A percentile compares a stretch with the other conserved stretches of the same genome.
Conservation (phyloP, 2,329 filamentous ascomycete species). For the Monilinia aucupariae region DNA sequence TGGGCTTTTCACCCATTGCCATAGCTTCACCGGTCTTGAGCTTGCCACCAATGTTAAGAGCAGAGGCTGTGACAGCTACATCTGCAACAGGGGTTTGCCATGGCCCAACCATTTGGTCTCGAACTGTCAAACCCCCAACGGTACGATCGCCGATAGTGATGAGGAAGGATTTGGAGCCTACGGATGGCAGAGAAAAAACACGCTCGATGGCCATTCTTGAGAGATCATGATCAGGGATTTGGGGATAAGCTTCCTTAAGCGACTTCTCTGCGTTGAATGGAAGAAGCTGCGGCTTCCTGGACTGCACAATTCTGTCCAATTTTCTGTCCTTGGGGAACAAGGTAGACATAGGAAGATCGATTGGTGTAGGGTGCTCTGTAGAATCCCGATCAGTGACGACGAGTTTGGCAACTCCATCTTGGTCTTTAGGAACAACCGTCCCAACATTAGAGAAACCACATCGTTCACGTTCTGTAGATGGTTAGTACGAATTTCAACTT, state of each 20-base stretch:
- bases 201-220: slow-evolving; percentile 65
- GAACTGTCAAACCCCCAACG: slow-evolving; percentile 79
- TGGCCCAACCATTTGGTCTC: slow-evolving; percentile 93
- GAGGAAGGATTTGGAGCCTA: slow-evolving; percentile 95
- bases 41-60: slow-evolving; percentile 60
- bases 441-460: slow-evolving; percentile 93
- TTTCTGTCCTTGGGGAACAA: slow-evolving; percentile 86
- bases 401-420: slow-evolving; percentile 62
- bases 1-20: slow-evolving; percentile 92
- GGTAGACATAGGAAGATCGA: slow-evolving; percentile 82
- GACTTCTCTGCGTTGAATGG: slow-evolving; percentile 64
- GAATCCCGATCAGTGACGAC: slow-evolving; percentile 79
- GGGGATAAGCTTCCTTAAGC: slow-evolving; percentile 51
- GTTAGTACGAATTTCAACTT: slow-evolving; percentile 8
- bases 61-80: slow-evolving; percentile 84
- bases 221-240: slow-evolving; percentile 37
- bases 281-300: slow-evolving; percentile 60
- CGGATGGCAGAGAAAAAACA: slow-evolving; percentile 78
- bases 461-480: slow-evolving; percentile 62
- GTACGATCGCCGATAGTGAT: slow-evolving; percentile 94
- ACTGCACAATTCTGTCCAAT: slow-evolving; percentile 68
- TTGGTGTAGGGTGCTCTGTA: slow-evolving; percentile 66
- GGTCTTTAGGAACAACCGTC: slow-evolving; percentile 58
- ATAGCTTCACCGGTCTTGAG: slow-evolving; percentile 87
- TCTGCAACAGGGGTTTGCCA: slow-evolving; percentile 95